A percentile compares a stretch with the other conserved stretches of the same genome.
Evolutionary conservation across 768 basidiomycete genomes (phyloP).

Genomic region (Kwoniella pini): DNA sequence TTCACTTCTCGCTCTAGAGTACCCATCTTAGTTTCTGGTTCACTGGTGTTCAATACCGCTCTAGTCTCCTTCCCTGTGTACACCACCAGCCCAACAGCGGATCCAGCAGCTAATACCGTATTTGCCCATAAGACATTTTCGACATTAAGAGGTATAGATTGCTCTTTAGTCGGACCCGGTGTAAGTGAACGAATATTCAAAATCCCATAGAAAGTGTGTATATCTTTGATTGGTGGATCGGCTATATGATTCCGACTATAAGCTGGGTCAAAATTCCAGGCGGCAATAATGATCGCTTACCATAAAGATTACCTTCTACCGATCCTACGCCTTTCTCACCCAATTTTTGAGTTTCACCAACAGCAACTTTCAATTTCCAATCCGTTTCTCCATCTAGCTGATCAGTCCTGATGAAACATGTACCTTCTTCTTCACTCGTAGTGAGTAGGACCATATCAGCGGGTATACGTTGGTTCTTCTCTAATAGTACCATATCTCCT

Average conservation of each 20-base stretch:
- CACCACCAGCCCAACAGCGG: conserved; percentile 85
- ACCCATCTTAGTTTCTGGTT: conserved; percentile 92
- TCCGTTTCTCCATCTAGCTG: conserved; percentile 99
- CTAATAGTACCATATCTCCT: conserved; percentile 84
- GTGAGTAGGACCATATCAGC: conserved; percentile 87
- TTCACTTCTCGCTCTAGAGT: conserved; percentile 92
- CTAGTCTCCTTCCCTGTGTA: conserved; percentile 95
- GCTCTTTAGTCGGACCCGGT: conserved; percentile 23
- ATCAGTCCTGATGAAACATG: conserved; percentile 96
- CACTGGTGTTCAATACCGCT: conserved; percentile 98
- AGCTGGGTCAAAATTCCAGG: background rate
- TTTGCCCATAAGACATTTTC: conserved; percentile 98
- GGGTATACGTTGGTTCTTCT: conserved; percentile 97
- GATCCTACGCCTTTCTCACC: conserved; percentile 60
- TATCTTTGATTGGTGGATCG: conserved; percentile 94
- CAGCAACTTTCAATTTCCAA: conserved; percentile 93
- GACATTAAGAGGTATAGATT: conserved; percentile 73
- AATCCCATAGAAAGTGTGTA: conserved; percentile 91
- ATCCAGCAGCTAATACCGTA: conserved; percentile 93
- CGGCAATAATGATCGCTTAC: conserved; percentile 56
- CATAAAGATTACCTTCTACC: conserved; percentile 86
- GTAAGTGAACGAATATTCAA: conserved; percentile 61
- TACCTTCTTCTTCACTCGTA: conserved; percentile 84
- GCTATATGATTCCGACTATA: conserved; percentile 59
- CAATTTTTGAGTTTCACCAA: conserved; percentile 77